Evolutionary conservation across 495 filamentous ascomycete species (phyloP), one percentile per base, ranked within the genome.

Genomic region (Elasticomyces elasticus): DNA sequence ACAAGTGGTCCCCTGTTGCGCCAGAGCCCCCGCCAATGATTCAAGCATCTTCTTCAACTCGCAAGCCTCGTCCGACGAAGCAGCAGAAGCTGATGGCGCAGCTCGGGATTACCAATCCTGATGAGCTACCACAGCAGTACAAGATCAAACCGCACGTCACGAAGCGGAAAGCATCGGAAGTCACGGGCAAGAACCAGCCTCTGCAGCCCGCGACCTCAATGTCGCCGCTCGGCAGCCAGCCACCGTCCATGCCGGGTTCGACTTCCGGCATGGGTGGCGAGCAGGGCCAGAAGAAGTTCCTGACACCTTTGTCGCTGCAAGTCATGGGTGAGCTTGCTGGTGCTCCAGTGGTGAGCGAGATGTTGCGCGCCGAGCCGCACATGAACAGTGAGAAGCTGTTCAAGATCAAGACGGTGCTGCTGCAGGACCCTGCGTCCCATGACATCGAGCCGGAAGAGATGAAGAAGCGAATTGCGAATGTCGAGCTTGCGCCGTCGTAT

Each of bases 21-120:
- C 86, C 89, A 0, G 77, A 87, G 28, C 74, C 85, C 11, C 92
- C 92, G 26, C 89, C 89, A 51, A 78, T 87, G 24, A 74, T 95
- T 9, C 85, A 94, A 23, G 73, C 80, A 38, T 95, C 89, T 0
- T 79, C 88, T 64, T 94, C 88, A 31, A 99, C 92, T n/a, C 81
- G 92, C 42, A 99, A 99, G 68, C 94, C 94, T 30, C 82, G 92
- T 9, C 92, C 92, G 12, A 99, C 92, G 2, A 99, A 99, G 69
- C 81, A 95, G 62, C 91, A 97, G 68, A 97, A 96, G 72, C 76
- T 97, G 59, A 89, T 99, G 80, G 79, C 79, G 7, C 82, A 90
- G 59, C 79, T 89, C 37, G 89, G 88, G 26, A 83, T 98, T 11
- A 81, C 85, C 1, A 84, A 89, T 61, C 87, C 87, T 0, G 94